phyloP scores from a whole-genome alignment of 176 grass and related monocot species.

The Musa acuminata region DNA sequence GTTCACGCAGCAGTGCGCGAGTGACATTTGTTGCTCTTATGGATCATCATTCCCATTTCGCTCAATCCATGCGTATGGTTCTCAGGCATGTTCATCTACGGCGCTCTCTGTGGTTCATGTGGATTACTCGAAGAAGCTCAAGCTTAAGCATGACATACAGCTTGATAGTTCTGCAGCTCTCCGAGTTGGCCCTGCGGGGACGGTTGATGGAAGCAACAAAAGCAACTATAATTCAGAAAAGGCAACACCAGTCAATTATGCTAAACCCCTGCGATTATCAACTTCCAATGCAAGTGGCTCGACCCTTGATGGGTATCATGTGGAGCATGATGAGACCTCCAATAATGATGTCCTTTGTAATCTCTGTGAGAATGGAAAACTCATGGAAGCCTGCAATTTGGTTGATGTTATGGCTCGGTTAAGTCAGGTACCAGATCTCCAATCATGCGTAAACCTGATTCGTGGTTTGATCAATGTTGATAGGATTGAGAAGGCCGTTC shows the following conservation, averaged over 20 bases:
- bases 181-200: neutral
- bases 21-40: too few relatives aligned
- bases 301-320: slow-evolving; percentile 11
- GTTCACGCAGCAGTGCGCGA: too few relatives aligned
- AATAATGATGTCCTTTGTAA: slow-evolving; percentile 39
- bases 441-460: slow-evolving; percentile 44
- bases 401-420: slow-evolving; percentile 56
- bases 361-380: slow-evolving; percentile 48
- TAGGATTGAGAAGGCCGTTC: slow-evolving; percentile 39
- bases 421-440: slow-evolving; percentile 49
- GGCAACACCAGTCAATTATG: neutral
- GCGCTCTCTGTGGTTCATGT: too few relatives aligned
- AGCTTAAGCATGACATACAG: neutral
- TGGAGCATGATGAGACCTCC: slow-evolving; percentile 30
- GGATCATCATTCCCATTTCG: too few relatives aligned
- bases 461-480: slow-evolving; percentile 47
- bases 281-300: slow-evolving; percentile 16
- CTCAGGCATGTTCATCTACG: too few relatives aligned
- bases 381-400: slow-evolving; percentile 42
- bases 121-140: too few relatives aligned
- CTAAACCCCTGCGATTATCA: slow-evolving; percentile 16
- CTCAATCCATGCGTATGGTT: too few relatives aligned
- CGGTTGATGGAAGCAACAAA: neutral
- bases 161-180: neutral
- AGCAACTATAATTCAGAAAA: neutral